Evolutionary conservation across 2,329 filamentous ascomycete genomes (phyloP).

Genomic region (Akanthomyces dipterigenus): DNA sequence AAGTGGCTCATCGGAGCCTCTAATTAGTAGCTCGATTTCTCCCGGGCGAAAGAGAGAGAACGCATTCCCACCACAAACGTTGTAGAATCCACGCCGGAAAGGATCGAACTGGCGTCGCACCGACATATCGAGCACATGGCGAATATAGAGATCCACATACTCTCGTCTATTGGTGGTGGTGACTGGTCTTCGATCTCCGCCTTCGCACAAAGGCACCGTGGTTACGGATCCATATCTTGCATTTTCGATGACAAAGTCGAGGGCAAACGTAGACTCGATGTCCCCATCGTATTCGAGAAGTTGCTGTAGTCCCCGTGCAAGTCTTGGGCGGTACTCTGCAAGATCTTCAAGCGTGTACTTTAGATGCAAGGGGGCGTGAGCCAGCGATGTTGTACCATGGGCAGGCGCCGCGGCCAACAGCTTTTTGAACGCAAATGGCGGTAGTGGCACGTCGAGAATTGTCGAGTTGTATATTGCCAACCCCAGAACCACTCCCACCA

Average conservation of each 20-base stretch:
- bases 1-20: slow-evolving; percentile 76
- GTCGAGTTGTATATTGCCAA: slow-evolving; percentile 93
- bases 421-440: slow-evolving; percentile 85
- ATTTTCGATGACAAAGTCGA: slow-evolving; percentile 72
- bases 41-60: slow-evolving; percentile 81
- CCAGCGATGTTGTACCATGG: slow-evolving; percentile 45
- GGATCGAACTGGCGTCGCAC: slow-evolving; percentile 82
- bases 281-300: slow-evolving; percentile 79
- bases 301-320: slow-evolving; percentile 69
- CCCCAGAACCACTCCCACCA: slow-evolving; percentile 81
- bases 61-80: slow-evolving; percentile 82
- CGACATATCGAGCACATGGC: slow-evolving; percentile 69
- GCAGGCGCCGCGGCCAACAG: slow-evolving; percentile 70
- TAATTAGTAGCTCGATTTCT: slow-evolving; percentile 81
- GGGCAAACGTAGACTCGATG: slow-evolving; percentile 71
- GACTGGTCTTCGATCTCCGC: slow-evolving; percentile 67
- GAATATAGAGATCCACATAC: slow-evolving; percentile 80
- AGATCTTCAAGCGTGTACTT: slow-evolving; percentile 75
- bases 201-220: slow-evolving; percentile 63
- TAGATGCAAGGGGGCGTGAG: slow-evolving; percentile 55
- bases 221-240: slow-evolving; percentile 68
- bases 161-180: slow-evolving; percentile 80
- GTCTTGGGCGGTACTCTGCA: slow-evolving; percentile 68
- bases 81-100: slow-evolving; percentile 91
- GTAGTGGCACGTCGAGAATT: slow-evolving; percentile 80